A percentile compares a stretch with the other conserved stretches of the same genome.
phyloP scores from a whole-genome alignment of 352 stramenopile genomes.

The Bremia lactucae region DNA sequence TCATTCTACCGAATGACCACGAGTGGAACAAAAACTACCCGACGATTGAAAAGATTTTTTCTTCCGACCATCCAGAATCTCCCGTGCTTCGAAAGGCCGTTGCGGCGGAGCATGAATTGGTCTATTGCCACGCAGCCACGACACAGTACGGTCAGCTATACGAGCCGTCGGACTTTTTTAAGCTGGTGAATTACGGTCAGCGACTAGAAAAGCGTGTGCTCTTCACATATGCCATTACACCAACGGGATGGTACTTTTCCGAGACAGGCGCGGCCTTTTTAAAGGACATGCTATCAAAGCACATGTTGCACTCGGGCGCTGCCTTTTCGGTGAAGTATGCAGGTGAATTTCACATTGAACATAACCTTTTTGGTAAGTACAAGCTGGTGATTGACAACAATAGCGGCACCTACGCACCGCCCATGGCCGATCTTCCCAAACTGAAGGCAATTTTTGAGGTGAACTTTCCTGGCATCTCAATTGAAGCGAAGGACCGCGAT shows the following conservation, averaged over 20 bases:
- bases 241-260: conserved; percentile 29
- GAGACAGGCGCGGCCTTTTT: conserved; percentile 33
- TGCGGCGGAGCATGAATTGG: conserved; percentile 15
- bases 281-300: conserved; percentile 39
- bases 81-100: conserved; percentile 21
- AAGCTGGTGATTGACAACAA: conserved; percentile 36
- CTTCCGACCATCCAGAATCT: conserved; percentile 15
- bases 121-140: conserved; percentile 17
- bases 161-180: conserved; percentile 18
- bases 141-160: conserved; percentile 15
- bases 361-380: conserved; percentile 15
- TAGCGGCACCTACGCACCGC: conserved; percentile 29
- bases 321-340: conserved; percentile 26
- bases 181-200: conserved; percentile 21
- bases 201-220: conserved; percentile 23
- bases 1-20: conserved; percentile 15
- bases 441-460: conserved; percentile 24
- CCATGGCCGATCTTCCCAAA: conserved; percentile 20
- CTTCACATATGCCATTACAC: conserved; percentile 30
- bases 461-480: conserved; percentile 25
- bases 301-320: conserved; percentile 27
- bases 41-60: conserved; percentile 28
- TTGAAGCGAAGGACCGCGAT: conserved; percentile 18
- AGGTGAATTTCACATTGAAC: conserved; percentile 27
- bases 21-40: conserved; percentile 34